These are phyloP conservation scores for Hemisphaericaspora nanyangensis DNA, from an alignment of 805 yeast genomes.

Conservation along the genomic window DNA sequence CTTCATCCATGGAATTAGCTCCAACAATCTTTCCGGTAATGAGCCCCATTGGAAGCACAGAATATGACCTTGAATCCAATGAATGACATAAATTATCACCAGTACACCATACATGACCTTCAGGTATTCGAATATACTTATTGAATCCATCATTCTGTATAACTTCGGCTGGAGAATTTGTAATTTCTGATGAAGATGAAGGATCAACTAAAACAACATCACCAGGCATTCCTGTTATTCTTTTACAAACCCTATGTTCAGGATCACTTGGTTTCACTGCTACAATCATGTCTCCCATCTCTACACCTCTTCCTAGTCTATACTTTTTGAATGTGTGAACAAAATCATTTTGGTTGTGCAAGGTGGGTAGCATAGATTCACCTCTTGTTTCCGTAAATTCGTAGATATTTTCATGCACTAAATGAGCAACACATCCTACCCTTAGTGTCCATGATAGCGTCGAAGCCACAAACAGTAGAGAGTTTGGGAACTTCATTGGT, in stretches of 20 bases:
- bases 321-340: constrained; percentile 70
- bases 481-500: constrained; percentile 9
- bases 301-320: constrained; percentile 59
- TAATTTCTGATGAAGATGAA: constrained; percentile 46
- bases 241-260: constrained; percentile 78
- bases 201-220: constrained; percentile 83
- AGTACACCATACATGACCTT: constrained; percentile 95
- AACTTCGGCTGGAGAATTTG: constrained; percentile 25
- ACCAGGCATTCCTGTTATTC: constrained; percentile 96
- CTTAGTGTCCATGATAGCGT: constrained; percentile 51
- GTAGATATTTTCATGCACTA: constrained; percentile 60
- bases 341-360: constrained; percentile 69
- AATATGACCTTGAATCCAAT: constrained; percentile 84
- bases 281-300: constrained; percentile 84
- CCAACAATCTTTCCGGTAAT: constrained; percentile 84
- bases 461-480: constrained; percentile 24
- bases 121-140: constrained; percentile 73
- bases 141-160: constrained; percentile 39
- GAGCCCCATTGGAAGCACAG: constrained; percentile 84
- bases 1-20: constrained; percentile 50
- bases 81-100: constrained; percentile 91
- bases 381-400: constrained; percentile 84
- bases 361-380: constrained; percentile 92
- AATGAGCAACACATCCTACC: constrained; percentile 63
- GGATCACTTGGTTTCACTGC: constrained; percentile 90